Evolutionary conservation across 768 basidiomycete species (phyloP).

Genomic region (Hypholoma fasciculare): DNA sequence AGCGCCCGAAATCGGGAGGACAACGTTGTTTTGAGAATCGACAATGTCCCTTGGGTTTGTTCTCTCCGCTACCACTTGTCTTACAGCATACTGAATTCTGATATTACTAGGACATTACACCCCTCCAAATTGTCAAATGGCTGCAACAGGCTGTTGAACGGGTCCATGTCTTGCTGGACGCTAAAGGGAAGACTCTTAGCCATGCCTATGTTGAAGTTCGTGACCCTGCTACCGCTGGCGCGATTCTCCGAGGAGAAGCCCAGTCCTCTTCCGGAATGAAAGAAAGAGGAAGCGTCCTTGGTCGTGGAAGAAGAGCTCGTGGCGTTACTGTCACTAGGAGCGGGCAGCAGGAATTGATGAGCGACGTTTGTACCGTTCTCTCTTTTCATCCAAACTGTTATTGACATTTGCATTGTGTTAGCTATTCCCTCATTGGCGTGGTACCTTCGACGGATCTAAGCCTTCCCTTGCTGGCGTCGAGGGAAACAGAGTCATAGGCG

Average conservation of each 20-base stretch:
- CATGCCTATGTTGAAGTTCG: slow-evolving; percentile 82
- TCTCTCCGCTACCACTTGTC: background rate
- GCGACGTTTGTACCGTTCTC: slow-evolving; percentile 50
- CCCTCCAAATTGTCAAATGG: slow-evolving; percentile 68
- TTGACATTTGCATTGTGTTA: slow-evolving; percentile 23
- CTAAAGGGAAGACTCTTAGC: slow-evolving; percentile 80
- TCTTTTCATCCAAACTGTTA: background rate
- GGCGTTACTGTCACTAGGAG: slow-evolving; percentile 84
- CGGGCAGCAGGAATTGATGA: slow-evolving; percentile 81
- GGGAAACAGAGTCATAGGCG: slow-evolving; percentile 55
- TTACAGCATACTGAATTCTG: slow-evolving; percentile 3
- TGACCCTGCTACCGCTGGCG: slow-evolving; percentile 59
- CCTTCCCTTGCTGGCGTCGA: slow-evolving; percentile 69
- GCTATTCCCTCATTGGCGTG: slow-evolving; percentile 83
- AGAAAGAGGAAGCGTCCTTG: slow-evolving; percentile 66
- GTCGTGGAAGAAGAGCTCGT: slow-evolving; percentile 74
- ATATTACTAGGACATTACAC: slow-evolving; percentile 73
- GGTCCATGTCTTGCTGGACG: slow-evolving; percentile 79
- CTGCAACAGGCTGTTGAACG: slow-evolving; percentile 67
- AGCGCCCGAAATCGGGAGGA: slow-evolving; percentile 30
- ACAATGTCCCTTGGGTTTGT: slow-evolving; percentile 87
- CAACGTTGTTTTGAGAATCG: slow-evolving; percentile 72
- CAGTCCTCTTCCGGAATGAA: slow-evolving; percentile 35
- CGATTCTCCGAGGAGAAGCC: slow-evolving; percentile 62
- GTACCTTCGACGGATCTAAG: slow-evolving; percentile 65